Conservation (phyloP, 2,329 filamentous ascomycete species). For the Madurella mycetomatis region DNA sequence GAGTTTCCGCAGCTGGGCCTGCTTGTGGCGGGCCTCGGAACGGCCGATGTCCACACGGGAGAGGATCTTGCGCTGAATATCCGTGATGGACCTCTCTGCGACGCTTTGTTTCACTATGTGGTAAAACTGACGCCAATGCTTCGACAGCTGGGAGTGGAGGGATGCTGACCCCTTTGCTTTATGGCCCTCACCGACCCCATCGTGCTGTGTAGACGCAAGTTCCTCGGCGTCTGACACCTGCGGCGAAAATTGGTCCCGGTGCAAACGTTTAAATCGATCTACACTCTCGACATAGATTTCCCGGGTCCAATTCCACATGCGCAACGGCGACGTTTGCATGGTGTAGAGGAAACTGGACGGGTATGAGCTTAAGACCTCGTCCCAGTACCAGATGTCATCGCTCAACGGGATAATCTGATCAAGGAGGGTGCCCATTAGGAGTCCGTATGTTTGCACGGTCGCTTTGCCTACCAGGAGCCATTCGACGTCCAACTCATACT, state of each 20-base stretch:
- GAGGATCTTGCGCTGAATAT: conserved; percentile 67
- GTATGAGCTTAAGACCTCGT: conserved; percentile 76
- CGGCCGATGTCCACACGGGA: conserved; percentile 74
- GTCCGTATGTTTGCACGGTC: conserved; percentile 82
- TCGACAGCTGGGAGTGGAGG: conserved; percentile 35
- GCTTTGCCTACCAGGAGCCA: conserved; percentile 92
- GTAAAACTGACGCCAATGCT: conserved; percentile 69
- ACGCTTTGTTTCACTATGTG: conserved; percentile 72
- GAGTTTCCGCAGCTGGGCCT: conserved; percentile 64
- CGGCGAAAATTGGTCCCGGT: conserved; percentile 11
- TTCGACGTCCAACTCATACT: conserved; percentile 73
- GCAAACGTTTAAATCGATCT: conserved; percentile 36
- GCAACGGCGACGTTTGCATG: conserved; percentile 75
- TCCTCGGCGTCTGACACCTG: conserved; percentile 4
- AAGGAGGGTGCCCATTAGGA: conserved; percentile 70
- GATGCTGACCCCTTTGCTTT: conserved; percentile 12
- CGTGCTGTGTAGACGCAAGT: conserved; percentile 19
- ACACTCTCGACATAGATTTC: conserved; percentile 64
- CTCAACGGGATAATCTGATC: conserved; percentile 79
- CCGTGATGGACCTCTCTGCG: conserved; percentile 63
- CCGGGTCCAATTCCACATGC: conserved; percentile 67
- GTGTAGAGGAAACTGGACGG: conserved; percentile 77
- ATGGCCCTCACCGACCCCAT: not conserved
- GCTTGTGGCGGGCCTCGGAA: conserved; percentile 70
- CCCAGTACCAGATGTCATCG: conserved; percentile 94